Percentiles rank a stretch among this genome's conserved stretches.
Evolutionary conservation across 805 yeast species (phyloP).

Genomic region (Ogataea sp.): DNA sequence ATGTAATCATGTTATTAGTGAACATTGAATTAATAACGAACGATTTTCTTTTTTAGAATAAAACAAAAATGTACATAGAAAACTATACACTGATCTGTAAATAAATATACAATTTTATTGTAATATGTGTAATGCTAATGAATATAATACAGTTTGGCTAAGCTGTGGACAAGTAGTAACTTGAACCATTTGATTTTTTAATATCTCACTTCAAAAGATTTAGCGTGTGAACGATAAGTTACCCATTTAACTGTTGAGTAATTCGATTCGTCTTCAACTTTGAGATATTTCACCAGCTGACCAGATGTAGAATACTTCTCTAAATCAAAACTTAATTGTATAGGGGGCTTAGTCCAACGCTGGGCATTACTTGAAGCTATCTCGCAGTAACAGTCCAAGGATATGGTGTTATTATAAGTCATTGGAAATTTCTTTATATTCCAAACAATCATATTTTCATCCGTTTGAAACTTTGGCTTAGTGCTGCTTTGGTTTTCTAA

Average conservation of each 20-base stretch:
- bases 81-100: too few relatives aligned
- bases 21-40: background rate
- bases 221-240: constrained; percentile 66
- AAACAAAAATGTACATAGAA: background rate
- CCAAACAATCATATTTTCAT: constrained; percentile 64
- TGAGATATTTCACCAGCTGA: constrained; percentile 61
- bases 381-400: constrained; percentile 39
- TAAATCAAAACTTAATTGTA: constrained; percentile 58
- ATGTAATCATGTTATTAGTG: constrained; percentile 39
- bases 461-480: constrained; percentile 58
- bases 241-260: constrained; percentile 85
- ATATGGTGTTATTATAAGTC: constrained; percentile 42
- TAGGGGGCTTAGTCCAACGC: constrained; percentile 69
- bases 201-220: constrained; percentile 74
- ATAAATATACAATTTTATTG: background rate
- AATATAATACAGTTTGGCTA: too few relatives aligned
- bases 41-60: too few relatives aligned
- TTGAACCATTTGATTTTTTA: too few relatives aligned
- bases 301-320: constrained; percentile 77
- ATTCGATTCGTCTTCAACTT: constrained; percentile 47
- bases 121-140: too few relatives aligned
- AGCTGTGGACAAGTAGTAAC: too few relatives aligned
- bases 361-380: constrained; percentile 23
- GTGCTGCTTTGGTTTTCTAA: constrained; percentile 42
- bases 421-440: constrained; percentile 62